Percentiles rank a stretch among this genome's conserved stretches.
Conservation (phyloP, 176 grass and related monocot species). For the Saccharum spontaneum region DNA sequence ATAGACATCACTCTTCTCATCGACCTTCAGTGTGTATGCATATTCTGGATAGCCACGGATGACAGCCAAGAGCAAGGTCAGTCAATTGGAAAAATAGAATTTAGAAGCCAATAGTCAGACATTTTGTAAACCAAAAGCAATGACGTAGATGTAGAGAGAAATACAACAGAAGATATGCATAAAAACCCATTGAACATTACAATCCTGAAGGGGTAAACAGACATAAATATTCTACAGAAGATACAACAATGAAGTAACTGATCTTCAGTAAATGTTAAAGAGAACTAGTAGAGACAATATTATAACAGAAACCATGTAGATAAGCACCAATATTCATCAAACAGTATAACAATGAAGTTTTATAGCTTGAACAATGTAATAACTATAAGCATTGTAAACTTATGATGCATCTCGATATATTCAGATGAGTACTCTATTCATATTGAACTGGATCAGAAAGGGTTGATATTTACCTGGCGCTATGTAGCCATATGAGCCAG, state of each 20-base stretch:
- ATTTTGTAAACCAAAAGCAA: background rate
- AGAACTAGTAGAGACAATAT: background rate
- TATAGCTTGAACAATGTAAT: background rate
- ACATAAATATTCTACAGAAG: background rate
- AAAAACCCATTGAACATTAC: background rate
- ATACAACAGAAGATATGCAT: background rate
- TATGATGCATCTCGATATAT: background rate
- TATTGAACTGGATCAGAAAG: background rate
- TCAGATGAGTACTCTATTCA: background rate
- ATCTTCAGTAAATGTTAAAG: background rate
- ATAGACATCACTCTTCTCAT: constrained; percentile 96
- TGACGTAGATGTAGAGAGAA: background rate
- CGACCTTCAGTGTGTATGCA: constrained; percentile 95
- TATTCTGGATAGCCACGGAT: constrained; percentile 59
- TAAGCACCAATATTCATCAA: background rate
- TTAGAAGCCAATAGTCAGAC: background rate
- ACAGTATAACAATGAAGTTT: background rate
- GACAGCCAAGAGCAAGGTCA: background rate
- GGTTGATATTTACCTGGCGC: constrained; percentile 67
- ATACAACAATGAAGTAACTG: constrained; percentile 5
- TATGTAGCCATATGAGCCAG: constrained; percentile 97
- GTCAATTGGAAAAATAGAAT: background rate
- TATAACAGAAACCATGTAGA: background rate
- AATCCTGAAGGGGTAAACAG: background rate
- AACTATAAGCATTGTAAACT: constrained; percentile 3